Base-by-base conservation (phyloP, 768 basidiomycete species). In the Macrolepiota dolichaula region DNA sequence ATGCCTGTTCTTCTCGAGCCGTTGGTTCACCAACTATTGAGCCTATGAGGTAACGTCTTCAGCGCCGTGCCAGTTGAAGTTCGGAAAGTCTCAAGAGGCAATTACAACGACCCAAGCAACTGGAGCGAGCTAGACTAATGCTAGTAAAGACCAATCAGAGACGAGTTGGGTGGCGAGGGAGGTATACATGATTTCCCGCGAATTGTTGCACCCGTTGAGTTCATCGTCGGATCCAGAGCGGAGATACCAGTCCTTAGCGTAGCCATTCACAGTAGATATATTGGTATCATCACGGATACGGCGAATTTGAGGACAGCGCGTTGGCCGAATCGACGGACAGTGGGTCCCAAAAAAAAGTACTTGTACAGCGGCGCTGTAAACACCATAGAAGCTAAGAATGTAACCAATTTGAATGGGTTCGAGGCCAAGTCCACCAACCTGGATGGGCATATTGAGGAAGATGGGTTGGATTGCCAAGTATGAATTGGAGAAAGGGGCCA, bases 401-500 rank as follows among this genome's bases (percentile, higher is more conserved):
- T 80, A 79, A 1, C 90, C 89, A 42, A 92, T 92, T 7, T 67
- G 68, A 1, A 77, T 75, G 1, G 90, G 88, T 44, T 77, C 71
- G n/a, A 90, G 77, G 17, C 85, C 86, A 37, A 90, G 75, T 0
- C 89, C 89, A 29, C 89, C 90, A 29, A 83, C 76, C 9, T 73
- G 73, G 57, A 84, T 71, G 3, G 89, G 87, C 56, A 87, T 90
- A 44, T 87, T 79, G 60, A 84, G 79, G 71, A 89, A 90, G 15
- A 90, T 71, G 2, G 90, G 89, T 10, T 87, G 79, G 2, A 91
- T 70, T 9, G 85, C 79, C 55, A 68, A 70, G 42, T 72, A 68
- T 9, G 72, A 69, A 40, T 88, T 86, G 60, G 86, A 85, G 19
- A 86, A 68, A 27, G 89, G 76, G 13, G 87, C 82, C 22, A 91